A percentile compares a stretch with the other conserved stretches of the same genome.
These are phyloP conservation scores for Malassezia equina DNA, from an alignment of 1,284 basidiomycete species.

Conservation along the genomic window DNA sequence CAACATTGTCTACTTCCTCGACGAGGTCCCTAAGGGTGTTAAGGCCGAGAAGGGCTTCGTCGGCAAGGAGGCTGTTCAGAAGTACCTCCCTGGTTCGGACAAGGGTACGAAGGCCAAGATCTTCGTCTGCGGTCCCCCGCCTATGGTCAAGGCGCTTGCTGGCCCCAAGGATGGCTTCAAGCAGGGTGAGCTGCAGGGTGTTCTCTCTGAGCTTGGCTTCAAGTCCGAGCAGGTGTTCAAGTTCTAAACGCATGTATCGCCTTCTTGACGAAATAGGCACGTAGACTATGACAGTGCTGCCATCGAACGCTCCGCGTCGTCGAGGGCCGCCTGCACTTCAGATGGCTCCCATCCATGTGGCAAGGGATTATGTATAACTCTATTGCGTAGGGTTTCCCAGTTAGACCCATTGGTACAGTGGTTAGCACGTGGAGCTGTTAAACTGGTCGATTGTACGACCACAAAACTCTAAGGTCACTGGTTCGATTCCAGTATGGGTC, in stretches of 20 bases:
- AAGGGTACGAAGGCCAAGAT: conserved; percentile 72
- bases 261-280: neutral
- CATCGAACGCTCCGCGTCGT: too few relatives aligned
- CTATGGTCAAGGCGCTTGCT: conserved; percentile 39
- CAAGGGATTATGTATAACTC: neutral
- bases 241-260: conserved; percentile 19
- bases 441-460: conserved; percentile 17
- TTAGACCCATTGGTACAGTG: conserved; percentile 21
- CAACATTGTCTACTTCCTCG: conserved; percentile 74
- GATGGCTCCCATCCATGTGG: too few relatives aligned
- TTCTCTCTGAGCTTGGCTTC: conserved; percentile 41
- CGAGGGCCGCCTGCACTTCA: too few relatives aligned
- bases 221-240: conserved; percentile 39
- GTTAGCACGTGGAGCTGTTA: conserved; percentile 24
- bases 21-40: conserved; percentile 66
- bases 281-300: neutral
- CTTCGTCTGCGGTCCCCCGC: conserved; percentile 64
- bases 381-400: neutral
- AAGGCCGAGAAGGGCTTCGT: conserved; percentile 52
- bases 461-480: conserved; percentile 22
- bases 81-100: conserved; percentile 59
- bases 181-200: conserved; percentile 43
- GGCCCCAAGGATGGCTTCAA: conserved; percentile 41
- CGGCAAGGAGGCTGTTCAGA: conserved; percentile 60
- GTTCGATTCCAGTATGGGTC: conserved; percentile 22